Evolutionary conservation across 192 early-diverging fungal genomes (phyloP).

Genomic region (Dissophora ornata): DNA sequence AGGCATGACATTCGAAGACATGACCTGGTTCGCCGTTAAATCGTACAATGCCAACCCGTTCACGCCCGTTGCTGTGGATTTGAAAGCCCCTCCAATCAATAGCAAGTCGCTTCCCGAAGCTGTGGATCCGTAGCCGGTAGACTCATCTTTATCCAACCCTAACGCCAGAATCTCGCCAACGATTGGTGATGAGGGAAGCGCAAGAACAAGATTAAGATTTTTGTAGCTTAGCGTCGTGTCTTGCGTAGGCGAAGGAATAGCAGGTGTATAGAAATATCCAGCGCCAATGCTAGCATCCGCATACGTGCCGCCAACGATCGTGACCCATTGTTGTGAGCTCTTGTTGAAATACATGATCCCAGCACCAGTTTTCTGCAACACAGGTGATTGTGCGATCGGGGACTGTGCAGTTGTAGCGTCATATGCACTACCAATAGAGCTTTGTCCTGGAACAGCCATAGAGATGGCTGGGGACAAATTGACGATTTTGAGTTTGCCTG

Average conservation of each 20-base stretch:
- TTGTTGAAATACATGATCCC: slow-evolving; percentile 37
- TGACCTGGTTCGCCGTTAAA: slow-evolving; percentile 5
- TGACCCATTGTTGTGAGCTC: slow-evolving; percentile 23
- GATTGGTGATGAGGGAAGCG: not conserved
- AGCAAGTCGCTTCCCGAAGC: slow-evolving; percentile 17
- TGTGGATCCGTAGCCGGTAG: slow-evolving; percentile 1
- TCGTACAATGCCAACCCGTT: slow-evolving; percentile 25
- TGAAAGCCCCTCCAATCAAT: slow-evolving; percentile 29
- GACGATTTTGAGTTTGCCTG: slow-evolving; percentile 25
- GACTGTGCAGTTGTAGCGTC: not conserved
- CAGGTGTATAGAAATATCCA: slow-evolving; percentile 23
- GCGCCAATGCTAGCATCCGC: slow-evolving; percentile 26
- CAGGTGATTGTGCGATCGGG: not conserved
- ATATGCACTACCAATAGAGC: too few species aligned
- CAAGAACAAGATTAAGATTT: not conserved
- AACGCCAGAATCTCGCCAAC: slow-evolving; percentile 31
- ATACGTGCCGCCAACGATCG: slow-evolving; percentile 26
- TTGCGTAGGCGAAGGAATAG: not conserved
- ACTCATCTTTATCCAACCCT: slow-evolving; percentile 29
- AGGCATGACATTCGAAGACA: slow-evolving; percentile 17
- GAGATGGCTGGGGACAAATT: slow-evolving; percentile 21
- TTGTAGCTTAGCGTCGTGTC: slow-evolving; percentile 3
- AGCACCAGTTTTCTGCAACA: slow-evolving; percentile 13
- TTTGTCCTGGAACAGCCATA: not conserved
- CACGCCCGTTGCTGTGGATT: not conserved